Base-by-base conservation (phyloP, 352 stramenopile genomes). In the Phytophthora colocasiae region DNA sequence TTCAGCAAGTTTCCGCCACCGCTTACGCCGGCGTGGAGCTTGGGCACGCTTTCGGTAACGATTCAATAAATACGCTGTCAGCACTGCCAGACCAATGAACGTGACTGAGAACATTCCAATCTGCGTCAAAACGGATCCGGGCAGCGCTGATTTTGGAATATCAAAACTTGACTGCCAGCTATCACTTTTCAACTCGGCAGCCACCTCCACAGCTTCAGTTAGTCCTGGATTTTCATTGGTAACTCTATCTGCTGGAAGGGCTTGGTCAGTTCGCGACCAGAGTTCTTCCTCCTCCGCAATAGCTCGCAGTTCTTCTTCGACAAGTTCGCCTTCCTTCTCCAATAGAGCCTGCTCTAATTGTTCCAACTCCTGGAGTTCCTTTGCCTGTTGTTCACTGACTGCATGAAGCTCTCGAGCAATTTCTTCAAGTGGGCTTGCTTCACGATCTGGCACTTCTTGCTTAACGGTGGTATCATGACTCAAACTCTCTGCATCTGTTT, bases 281-380 rank as follows among this genome's bases (percentile, higher is more conserved):
- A 75, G 59, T 22, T 54, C 53, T 64, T 80, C 69, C 31, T 73
- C 31, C 14, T 73, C 27, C 44, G 73, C 73, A 63, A 80, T 77
- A 12, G 40, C 29, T 9, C 52, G 64, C 12, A 83, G 54, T 26
- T 83, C 69, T 41, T 78, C 55, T 66, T 75, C 69, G 3, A 57
- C 41, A 32, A 50, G 63, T n/a, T 69, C 58, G 22, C 51, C 26
- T 50, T 80, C 63, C 8, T 63, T 48, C 32, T 79, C 34, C 19
- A 74, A 22, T 15, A 68, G 5, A 34, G 51, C 38, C 14, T 57
- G 58, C 39, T 71, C 69, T 0, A 75, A 50, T 54, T 62, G 55
- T 9, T 67, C 45, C 6, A 75, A 12, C 19, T 71, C 62, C 45
- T 58, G 22, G 22, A 72, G 44, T 50, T 74, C 70, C 31, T 62